These are phyloP conservation scores for Piper betle DNA, from an alignment of 164 flowering plant species.

Conservation along the genomic window DNA sequence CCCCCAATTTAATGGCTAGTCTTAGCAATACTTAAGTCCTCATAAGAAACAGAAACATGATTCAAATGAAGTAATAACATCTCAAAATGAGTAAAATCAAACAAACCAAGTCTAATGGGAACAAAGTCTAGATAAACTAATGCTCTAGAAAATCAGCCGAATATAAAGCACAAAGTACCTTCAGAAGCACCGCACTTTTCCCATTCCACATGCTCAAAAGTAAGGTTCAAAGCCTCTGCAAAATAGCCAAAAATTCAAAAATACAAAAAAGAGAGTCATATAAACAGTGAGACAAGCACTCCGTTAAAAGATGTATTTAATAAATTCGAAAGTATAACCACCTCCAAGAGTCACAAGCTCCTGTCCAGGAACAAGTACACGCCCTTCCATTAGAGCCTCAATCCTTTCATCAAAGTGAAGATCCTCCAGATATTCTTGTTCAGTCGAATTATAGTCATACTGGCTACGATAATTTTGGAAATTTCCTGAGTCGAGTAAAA, in stretches of 20 bases:
- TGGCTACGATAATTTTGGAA: slow-evolving; percentile 14
- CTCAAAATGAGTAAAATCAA: background rate
- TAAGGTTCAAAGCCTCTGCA: slow-evolving; percentile 68
- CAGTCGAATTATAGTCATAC: slow-evolving; percentile 14
- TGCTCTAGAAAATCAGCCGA: background rate
- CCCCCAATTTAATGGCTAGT: no score
- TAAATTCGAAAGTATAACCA: slow-evolving; percentile 11
- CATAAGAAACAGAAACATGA: no score
- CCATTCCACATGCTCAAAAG: slow-evolving; percentile 40
- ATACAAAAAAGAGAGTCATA: background rate
- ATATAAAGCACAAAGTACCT: slow-evolving; percentile 36
- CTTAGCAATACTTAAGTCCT: no score
- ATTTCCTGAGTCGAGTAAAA: slow-evolving; percentile 56
- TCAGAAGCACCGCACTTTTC: slow-evolving; percentile 30
- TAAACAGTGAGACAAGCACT: background rate
- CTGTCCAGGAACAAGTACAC: slow-evolving; percentile 49
- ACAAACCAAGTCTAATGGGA: background rate
- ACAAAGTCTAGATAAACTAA: background rate
- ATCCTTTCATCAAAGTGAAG: slow-evolving; percentile 76
- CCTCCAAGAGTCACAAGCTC: slow-evolving; percentile 79
- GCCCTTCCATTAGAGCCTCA: slow-evolving; percentile 50
- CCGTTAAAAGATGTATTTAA: background rate
- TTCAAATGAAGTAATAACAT: background rate
- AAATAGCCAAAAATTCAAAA: slow-evolving; percentile 4
- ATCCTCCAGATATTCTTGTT: slow-evolving; percentile 29